Conservation (phyloP, 1,139 yeast species). For the Suhomyces chickasaworum region DNA sequence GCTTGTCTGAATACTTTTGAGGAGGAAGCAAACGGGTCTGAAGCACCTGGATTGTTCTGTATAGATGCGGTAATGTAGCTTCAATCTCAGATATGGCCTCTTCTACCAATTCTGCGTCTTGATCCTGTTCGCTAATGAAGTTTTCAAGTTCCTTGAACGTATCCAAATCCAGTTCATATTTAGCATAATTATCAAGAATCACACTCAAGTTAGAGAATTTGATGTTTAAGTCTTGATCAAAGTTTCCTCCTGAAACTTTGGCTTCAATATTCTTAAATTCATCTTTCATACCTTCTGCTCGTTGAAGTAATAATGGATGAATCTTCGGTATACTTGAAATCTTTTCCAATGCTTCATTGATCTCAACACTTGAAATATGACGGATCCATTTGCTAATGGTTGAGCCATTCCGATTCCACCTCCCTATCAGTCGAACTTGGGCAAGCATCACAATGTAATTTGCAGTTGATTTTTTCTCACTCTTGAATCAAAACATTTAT, state of each 20-base stretch:
- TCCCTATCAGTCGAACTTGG: constrained; percentile 1
- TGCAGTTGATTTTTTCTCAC: constrained; percentile 4
- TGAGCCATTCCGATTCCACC: background rate
- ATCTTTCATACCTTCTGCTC: constrained; percentile 55
- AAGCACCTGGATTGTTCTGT: constrained; percentile 43
- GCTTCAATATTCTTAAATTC: constrained; percentile 55
- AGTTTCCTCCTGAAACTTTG: constrained; percentile 48
- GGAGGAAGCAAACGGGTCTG: constrained; percentile 70
- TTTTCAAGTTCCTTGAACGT: constrained; percentile 41
- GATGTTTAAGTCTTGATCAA: constrained; percentile 58
- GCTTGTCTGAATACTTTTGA: constrained; percentile 72
- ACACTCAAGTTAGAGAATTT: constrained; percentile 56
- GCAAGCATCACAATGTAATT: constrained; percentile 1
- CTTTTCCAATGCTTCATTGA: constrained; percentile 8
- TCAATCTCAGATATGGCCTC: constrained; percentile 31
- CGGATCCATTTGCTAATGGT: background rate
- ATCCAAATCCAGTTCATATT: constrained; percentile 44
- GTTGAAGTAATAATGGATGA: constrained; percentile 62
- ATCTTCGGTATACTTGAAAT: constrained; percentile 25
- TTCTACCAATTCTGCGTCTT: constrained; percentile 34
- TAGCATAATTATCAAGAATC: constrained; percentile 53
- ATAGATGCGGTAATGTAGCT: constrained; percentile 37
- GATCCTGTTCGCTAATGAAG: constrained; percentile 30
- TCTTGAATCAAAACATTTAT: background rate
- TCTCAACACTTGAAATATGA: background rate